Evolutionary conservation across 2,329 filamentous ascomycete genomes (phyloP), one percentile per base, ranked within the genome.

Genomic region (Penicillium griseofulvum): DNA sequence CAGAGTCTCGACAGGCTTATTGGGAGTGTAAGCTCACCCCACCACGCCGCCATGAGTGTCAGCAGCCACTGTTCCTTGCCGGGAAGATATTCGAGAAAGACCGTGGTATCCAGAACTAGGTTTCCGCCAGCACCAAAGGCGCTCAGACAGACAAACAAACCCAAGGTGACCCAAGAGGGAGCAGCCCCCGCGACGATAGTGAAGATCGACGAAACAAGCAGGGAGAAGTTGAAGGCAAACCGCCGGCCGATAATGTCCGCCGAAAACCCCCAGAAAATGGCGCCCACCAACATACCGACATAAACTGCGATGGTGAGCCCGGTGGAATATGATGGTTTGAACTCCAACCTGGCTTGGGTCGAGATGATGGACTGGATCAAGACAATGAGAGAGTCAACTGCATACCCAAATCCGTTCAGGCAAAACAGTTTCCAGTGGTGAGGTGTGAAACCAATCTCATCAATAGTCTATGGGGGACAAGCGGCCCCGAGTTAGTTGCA

Each of bases 211-310:
- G 82, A 86, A 54, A 88, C 76, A 63, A 89, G 80, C 11, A 89
- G 76, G 2, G 83, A 85, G 22, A 83, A 73, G 64, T 89, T 89
- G 74, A 90, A 90, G 5, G 87, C 87, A 60, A 83, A 83, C 58
- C 83, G 82, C 41, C 87, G 79, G 6, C 87, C 87, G 57, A 89
- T 85, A 33, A 89, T 79, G 64, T 90, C 87, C 22, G 85, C 86
- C 3, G 79, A 79, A 29, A 87, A 71, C 2, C 87, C 87, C 86
- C 87, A 90, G 71, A 89, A 88, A 26, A 88, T 67, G 16, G 76
- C 76, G 12, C 76, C 76, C 1, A 74, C 63, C 6, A 78, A 64
- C 58, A 79, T 67, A 22, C 76, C 76, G 12, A 74, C 67, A 48
- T 78, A 76, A 5, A 71, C 70, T 3, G 74, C 76, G 6, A 78